Conservation (phyloP, 495 filamentous ascomycete species). For the Annulohypoxylon stygium region DNA sequence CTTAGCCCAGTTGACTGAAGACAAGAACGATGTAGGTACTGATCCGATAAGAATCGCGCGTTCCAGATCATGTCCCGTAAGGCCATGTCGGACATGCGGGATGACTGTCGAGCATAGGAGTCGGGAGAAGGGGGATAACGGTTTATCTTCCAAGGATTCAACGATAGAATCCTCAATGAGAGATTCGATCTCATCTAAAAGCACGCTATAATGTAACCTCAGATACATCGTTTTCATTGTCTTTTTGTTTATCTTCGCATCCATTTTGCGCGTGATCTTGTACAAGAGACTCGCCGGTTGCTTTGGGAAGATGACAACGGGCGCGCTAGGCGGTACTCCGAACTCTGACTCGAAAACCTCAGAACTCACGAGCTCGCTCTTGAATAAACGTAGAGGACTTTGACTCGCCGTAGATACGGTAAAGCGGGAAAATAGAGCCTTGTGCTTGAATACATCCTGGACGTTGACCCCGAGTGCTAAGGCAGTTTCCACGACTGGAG, state of each 20-base stretch:
- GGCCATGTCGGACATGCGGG: constrained; percentile 61
- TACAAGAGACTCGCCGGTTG: constrained; percentile 88
- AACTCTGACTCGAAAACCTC: constrained; percentile 74
- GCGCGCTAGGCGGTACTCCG: constrained; percentile 65
- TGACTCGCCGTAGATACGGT: constrained; percentile 82
- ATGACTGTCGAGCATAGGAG: constrained; percentile 65
- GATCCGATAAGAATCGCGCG: constrained; percentile 66
- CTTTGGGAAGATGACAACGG: constrained; percentile 78
- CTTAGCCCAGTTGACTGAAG: constrained; percentile 55
- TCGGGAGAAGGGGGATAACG: constrained; percentile 60
- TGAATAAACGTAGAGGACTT: constrained; percentile 79
- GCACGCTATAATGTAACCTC: constrained; percentile 79
- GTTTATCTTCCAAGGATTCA: constrained; percentile 55
- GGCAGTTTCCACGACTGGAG: constrained; percentile 72
- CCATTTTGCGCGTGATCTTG: constrained; percentile 71
- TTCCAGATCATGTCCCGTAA: constrained; percentile 73
- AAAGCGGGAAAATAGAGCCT: constrained; percentile 86
- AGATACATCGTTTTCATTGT: constrained; percentile 71
- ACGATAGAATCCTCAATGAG: constrained; percentile 57
- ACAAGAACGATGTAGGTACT: constrained; percentile 58
- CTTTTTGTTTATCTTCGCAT: constrained; percentile 51
- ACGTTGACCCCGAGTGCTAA: constrained; percentile 95
- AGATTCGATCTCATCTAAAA: constrained; percentile 76
- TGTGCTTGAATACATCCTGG: constrained; percentile 92
- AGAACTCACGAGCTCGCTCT: constrained; percentile 77